Base-by-base conservation (phyloP, 164 flowering plant species). In the Umbilicus rupestris region DNA sequence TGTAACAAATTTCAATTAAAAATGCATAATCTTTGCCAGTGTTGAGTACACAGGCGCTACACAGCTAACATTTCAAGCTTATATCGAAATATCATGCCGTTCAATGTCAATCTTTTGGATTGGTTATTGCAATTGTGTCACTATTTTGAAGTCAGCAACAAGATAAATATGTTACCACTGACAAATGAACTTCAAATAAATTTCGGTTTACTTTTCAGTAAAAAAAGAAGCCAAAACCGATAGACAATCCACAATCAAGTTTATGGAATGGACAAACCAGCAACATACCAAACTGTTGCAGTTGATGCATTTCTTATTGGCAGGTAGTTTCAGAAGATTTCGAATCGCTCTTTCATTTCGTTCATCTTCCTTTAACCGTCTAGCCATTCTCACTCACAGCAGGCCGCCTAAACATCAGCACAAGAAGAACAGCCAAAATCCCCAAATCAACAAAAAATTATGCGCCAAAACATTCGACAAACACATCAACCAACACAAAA, bases 231-330 rank as follows among this genome's bases (percentile, higher is more conserved):
- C n/a, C n/a, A n/a, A n/a, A n/a, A n/a, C n/a, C n/a, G n/a, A n/a
- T n/a, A n/a, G n/a, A n/a, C n/a, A n/a, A n/a, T n/a, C n/a, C n/a
- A 35, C n/a, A n/a, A n/a, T n/a, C n/a, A n/a, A n/a, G n/a, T n/a
- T n/a, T n/a, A n/a, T n/a, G n/a, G n/a, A n/a, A n/a, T n/a, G n/a
- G n/a, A n/a, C n/a, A n/a, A n/a, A n/a, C n/a, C n/a, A n/a, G n/a
- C n/a, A n/a, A n/a, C 55, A 24, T 82, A 92, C 98, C 92, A 90
- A 78, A 71, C 91, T 87, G 68, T 88, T 87, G 68, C 98, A 92
- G 72, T 92, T 92, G 67, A 90, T 85, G 69, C 98, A 92, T 72
- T 84, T 79, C 22, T 88, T 83, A 77, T 92, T 92, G 30, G 75
- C 85, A 0, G 89, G 82, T 24, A 81, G 88, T 65, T 90, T 92